Percentiles rank a stretch among this genome's conserved stretches.
Evolutionary conservation across 1,284 basidiomycete species (phyloP).

Genomic region (Neonothopanus nambi): DNA sequence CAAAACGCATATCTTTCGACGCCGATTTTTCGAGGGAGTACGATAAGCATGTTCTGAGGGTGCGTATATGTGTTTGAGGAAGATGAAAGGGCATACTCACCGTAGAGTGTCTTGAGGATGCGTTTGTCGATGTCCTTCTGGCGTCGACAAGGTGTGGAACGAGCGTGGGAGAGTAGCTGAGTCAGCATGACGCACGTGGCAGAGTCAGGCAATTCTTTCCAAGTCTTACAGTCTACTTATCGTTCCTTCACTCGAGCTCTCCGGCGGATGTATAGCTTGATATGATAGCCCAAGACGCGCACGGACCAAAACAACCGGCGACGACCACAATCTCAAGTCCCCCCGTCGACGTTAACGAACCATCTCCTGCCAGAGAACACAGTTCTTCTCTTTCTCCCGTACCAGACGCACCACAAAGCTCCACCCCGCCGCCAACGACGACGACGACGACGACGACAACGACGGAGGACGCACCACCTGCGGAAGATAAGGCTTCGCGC

Average conservation of each 20-base stretch:
- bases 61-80: neutral
- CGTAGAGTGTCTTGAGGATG: neutral
- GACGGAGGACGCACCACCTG: conserved; percentile 16
- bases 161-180: neutral
- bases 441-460: conserved; percentile 20
- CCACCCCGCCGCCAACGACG: conserved; percentile 7
- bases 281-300: neutral
- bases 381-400: conserved; percentile 57
- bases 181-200: neutral
- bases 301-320: neutral
- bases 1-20: neutral
- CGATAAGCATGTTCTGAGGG: neutral
- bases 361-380: conserved; percentile 22
- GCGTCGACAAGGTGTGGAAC: neutral
- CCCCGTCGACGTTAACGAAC: neutral
- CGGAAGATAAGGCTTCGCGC: conserved; percentile 40
- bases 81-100: neutral
- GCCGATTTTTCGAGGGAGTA: neutral
- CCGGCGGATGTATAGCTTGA: neutral
- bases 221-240: no score
- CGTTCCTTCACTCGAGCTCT: no score
- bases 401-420: conserved; percentile 38
- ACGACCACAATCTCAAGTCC: neutral
- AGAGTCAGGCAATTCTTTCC: neutral
- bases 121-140: neutral